Conservation (phyloP, 768 basidiomycete genomes). For the Trametes cinnabarina region DNA sequence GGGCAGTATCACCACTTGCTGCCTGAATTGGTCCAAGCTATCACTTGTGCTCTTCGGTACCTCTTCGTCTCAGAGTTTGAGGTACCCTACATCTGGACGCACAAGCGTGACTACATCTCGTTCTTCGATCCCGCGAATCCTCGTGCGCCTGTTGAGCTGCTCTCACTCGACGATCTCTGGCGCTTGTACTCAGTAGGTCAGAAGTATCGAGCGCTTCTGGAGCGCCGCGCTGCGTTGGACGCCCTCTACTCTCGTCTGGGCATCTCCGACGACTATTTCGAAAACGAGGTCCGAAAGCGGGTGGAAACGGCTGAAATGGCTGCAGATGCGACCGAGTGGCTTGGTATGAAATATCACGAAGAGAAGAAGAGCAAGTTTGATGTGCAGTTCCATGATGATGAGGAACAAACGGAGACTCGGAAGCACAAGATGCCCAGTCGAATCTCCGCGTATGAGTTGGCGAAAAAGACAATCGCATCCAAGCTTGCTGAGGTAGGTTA, state of each 20-base stretch:
- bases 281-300: conserved; percentile 60
- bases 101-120: conserved; percentile 88
- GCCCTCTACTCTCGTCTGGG: conserved; percentile 67
- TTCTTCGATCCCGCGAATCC: conserved; percentile 72
- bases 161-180: conserved; percentile 84
- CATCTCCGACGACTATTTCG: conserved; percentile 73
- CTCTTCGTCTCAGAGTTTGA: conserved; percentile 88
- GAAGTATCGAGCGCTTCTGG: conserved; percentile 83
- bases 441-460: conserved; percentile 78
- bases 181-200: conserved; percentile 85
- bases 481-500: conserved; percentile 74
- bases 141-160: conserved; percentile 62
- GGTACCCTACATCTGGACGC: conserved; percentile 93
- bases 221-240: conserved; percentile 63
- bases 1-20: conserved; percentile 62
- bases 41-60: conserved; percentile 74
- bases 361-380: conserved; percentile 52
- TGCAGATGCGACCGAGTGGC: conserved; percentile 89
- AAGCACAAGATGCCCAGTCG: conserved; percentile 83
- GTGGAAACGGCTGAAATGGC: conserved; percentile 85
- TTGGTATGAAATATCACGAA: conserved; percentile 80
- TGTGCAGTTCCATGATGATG: conserved; percentile 71
- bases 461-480: conserved; percentile 74
- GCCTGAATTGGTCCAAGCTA: conserved; percentile 70
- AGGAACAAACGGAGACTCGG: conserved; percentile 45